These are phyloP conservation scores for Cladophialophora psammophila DNA, from an alignment of 2,329 filamentous ascomycete species.

Conservation along the genomic window DNA sequence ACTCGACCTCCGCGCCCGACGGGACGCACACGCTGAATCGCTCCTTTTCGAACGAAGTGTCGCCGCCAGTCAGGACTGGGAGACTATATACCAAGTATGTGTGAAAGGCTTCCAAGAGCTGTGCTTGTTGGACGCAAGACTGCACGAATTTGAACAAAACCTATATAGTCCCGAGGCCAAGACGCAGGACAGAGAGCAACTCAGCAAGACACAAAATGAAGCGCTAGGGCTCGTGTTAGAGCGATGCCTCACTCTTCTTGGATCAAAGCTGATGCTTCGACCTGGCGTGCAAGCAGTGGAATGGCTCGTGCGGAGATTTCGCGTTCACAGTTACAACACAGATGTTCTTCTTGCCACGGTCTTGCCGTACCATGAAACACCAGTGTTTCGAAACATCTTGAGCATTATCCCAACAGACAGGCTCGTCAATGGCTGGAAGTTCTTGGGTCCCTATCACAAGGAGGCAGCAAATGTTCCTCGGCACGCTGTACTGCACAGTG, in stretches of 20 bases:
- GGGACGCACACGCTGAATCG: slow-evolving; percentile 89
- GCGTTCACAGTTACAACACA: slow-evolving; percentile 91
- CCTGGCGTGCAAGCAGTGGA: slow-evolving; percentile 91
- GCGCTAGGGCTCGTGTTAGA: slow-evolving; percentile 80
- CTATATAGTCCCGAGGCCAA: slow-evolving; percentile 96
- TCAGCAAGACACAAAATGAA: slow-evolving; percentile 81
- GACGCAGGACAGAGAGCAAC: slow-evolving; percentile 82
- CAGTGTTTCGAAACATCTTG: slow-evolving; percentile 82
- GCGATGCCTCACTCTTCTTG: slow-evolving; percentile 80
- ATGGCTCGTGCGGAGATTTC: slow-evolving; percentile 91
- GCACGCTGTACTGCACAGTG: slow-evolving; percentile 81
- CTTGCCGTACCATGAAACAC: slow-evolving; percentile 87
- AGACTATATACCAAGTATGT: slow-evolving; percentile 86
- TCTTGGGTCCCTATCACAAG: slow-evolving; percentile 84
- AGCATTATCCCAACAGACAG: slow-evolving; percentile 79
- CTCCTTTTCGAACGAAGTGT: slow-evolving; percentile 88
- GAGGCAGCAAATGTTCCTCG: slow-evolving; percentile 78
- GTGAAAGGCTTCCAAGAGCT: slow-evolving; percentile 89
- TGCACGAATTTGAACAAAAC: slow-evolving; percentile 74
- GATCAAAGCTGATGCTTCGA: slow-evolving; percentile 78
- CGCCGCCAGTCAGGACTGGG: slow-evolving; percentile 87
- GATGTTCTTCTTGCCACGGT: slow-evolving; percentile 80
- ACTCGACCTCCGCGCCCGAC: slow-evolving; percentile 91
- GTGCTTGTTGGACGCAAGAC: slow-evolving; percentile 83
- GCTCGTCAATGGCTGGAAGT: slow-evolving; percentile 78